These are phyloP conservation scores for Exophiala dermatitidis DNA, from an alignment of 2,329 filamentous ascomycete species.

Conservation along the genomic window DNA sequence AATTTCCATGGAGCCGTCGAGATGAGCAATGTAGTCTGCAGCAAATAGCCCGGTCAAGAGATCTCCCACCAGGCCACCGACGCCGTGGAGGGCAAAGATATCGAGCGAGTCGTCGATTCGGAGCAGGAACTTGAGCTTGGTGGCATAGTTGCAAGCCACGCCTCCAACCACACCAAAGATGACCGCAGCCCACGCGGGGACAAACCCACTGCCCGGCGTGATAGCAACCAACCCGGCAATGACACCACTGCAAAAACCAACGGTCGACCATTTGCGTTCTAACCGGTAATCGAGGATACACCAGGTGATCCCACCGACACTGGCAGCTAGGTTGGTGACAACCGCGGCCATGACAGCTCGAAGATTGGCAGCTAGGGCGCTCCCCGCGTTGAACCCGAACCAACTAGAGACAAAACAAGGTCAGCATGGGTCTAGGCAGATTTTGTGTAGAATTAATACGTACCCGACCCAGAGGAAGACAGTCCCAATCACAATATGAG, in stretches of 20 bases:
- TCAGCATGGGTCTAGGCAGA: conserved; percentile 40
- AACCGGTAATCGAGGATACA: conserved; percentile 81
- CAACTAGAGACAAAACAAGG: conserved; percentile 40
- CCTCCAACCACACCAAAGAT: conserved; percentile 49
- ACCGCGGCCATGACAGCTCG: conserved; percentile 80
- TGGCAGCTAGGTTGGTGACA: conserved; percentile 78
- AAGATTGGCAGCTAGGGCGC: conserved; percentile 71
- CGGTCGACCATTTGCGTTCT: conserved; percentile 85
- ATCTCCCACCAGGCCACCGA: conserved; percentile 53
- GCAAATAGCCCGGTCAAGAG: conserved; percentile 54
- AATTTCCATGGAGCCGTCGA: conserved; percentile 54
- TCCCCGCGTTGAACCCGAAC: conserved; percentile 92
- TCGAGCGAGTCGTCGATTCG: conserved; percentile 53
- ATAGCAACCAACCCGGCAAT: conserved; percentile 82
- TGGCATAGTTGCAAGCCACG: conserved; percentile 42
- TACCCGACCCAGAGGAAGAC: conserved; percentile 85
- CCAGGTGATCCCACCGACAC: conserved; percentile 80
- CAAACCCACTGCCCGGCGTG: conserved; percentile 78
- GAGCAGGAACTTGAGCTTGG: conserved; percentile 46
- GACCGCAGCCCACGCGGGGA: conserved; percentile 59
- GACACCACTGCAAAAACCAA: conserved; percentile 87
- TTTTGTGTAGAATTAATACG: neutral
- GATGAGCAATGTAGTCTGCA: conserved; percentile 41
- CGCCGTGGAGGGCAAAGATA: conserved; percentile 54
- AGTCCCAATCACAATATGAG: conserved; percentile 83